These are phyloP conservation scores for Monascus ruber DNA, from an alignment of 2,329 filamentous ascomycete genomes.

Conservation along the genomic window DNA sequence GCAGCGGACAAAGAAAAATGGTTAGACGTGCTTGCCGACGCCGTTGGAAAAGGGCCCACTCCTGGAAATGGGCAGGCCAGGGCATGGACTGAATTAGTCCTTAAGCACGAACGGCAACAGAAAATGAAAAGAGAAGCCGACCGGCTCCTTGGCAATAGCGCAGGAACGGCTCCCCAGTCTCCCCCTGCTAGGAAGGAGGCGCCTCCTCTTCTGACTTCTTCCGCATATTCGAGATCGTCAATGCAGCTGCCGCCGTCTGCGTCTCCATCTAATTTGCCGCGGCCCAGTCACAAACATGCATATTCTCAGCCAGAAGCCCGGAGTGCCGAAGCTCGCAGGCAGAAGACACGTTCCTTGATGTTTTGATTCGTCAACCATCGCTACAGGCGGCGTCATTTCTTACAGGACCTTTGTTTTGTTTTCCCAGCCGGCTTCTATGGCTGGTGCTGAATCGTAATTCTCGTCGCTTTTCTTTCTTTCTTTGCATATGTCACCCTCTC, in stretches of 20 bases:
- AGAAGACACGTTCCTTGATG: conserved; percentile 32
- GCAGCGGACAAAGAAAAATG: conserved; percentile 80
- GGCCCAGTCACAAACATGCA: conserved; percentile 29
- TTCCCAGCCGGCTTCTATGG: no score
- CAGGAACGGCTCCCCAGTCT: conserved; percentile 8
- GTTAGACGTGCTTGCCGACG: conserved; percentile 78
- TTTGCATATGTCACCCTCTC: no score
- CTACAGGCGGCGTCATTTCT: no score
- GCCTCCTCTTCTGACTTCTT: conserved; percentile 9
- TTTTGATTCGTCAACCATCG: conserved; percentile 15
- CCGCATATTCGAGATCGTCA: conserved; percentile 8
- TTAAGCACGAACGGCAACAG: conserved; percentile 35
- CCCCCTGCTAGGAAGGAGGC: conserved; percentile 15
- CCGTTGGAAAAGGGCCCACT: conserved; percentile 45
- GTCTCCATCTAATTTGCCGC: conserved; percentile 18
- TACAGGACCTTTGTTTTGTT: no score
- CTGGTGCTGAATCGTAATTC: no score
- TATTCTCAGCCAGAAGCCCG: conserved; percentile 29
- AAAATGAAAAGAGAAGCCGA: conserved; percentile 21
- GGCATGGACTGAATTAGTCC: conserved; percentile 52
- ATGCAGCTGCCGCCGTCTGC: conserved; percentile 1
- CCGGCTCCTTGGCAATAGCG: conserved; percentile 10
- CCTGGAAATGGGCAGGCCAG: conserved; percentile 35
- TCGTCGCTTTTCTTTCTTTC: no score
- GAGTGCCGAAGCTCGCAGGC: conserved; percentile 23